A percentile compares a stretch with the other conserved stretches of the same genome.
Evolutionary conservation across 2,329 filamentous ascomycete species (phyloP).

Genomic region (Epichloe baconii): DNA sequence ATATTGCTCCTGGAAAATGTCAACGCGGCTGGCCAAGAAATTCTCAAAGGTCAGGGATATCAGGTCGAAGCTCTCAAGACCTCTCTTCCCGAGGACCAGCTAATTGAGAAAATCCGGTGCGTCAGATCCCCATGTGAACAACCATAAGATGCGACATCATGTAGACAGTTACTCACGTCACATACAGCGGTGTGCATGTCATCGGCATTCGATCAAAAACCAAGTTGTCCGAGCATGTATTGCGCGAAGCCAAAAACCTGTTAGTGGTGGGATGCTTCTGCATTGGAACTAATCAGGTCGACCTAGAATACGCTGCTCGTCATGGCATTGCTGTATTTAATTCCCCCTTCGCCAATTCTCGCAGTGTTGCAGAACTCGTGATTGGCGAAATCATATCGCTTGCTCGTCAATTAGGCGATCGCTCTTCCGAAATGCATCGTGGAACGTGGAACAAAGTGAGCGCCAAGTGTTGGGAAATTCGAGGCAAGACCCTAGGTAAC

Average conservation of each 20-base stretch:
- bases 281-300: conserved; percentile 94
- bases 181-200: conserved; percentile 73
- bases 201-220: conserved; percentile 98
- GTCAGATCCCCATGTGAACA: conserved; percentile 16
- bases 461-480: conserved; percentile 92
- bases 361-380: conserved; percentile 90
- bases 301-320: conserved; percentile 68
- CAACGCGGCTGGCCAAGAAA: conserved; percentile 77
- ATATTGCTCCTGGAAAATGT: conserved; percentile 93
- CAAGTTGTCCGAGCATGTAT: conserved; percentile 73
- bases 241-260: conserved; percentile 82
- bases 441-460: conserved; percentile 98
- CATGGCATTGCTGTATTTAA: conserved; percentile 97
- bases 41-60: conserved; percentile 76
- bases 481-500: conserved; percentile 84
- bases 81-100: conserved; percentile 79
- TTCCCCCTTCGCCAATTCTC: conserved; percentile 95
- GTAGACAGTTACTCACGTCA: conserved; percentile 2
- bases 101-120: conserved; percentile 92
- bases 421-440: conserved; percentile 84
- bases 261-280: conserved; percentile 97
- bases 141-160: neutral
- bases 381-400: conserved; percentile 88
- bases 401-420: conserved; percentile 83
- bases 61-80: conserved; percentile 88